Evolutionary conservation across 2,329 filamentous ascomycete species (phyloP), one percentile per base, ranked within the genome.

Genomic region (Colletotrichum tanaceti): DNA sequence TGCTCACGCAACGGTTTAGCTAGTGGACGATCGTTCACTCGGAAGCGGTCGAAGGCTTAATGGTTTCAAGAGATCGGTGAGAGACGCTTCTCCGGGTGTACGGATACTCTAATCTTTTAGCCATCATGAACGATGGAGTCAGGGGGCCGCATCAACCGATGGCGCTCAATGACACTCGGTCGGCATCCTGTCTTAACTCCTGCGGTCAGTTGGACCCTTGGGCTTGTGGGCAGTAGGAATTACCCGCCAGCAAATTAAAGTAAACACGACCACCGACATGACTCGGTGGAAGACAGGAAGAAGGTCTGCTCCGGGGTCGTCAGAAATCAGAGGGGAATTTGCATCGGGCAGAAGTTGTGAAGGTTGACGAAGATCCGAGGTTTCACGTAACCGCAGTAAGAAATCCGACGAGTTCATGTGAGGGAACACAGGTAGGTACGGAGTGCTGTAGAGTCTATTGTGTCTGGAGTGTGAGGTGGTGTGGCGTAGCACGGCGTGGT

Each of bases 351-450:
- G 28, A 24, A 39, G 59, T 63, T 16, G 59, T 41, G 65, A 60
- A 52, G 65, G 49, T 50, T 57, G 62, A 50, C 32, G 62, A 39
- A 60, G 55, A 52, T 68, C 55, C 61, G 65, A 65, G 58, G 65
- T 68, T 68, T 68, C 65, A 68, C 39, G 55, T 68, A n/a, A 28
- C 41, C 55, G 24, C 13, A 52, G 16, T 28, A 5, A 52, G 49
- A 28, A 28, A 16, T 35, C 49, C 59, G 52, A 24, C 41, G 38
- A 49, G 38, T 43, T 13, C 41, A 20, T 38, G 14, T 13, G 28
- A 28, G 28, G 28, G 28, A 6, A 28, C n/a, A n/a, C n/a, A n/a
- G n/a, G n/a, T n/a, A n/a, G n/a, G n/a, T n/a, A n/a, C n/a, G n/a
- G n/a, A n/a, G n/a, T n/a, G n/a, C n/a, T n/a, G n/a, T 1, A 50